Conservation (phyloP, 1,284 basidiomycete species). For the Cryptococcus amylolentus region DNA sequence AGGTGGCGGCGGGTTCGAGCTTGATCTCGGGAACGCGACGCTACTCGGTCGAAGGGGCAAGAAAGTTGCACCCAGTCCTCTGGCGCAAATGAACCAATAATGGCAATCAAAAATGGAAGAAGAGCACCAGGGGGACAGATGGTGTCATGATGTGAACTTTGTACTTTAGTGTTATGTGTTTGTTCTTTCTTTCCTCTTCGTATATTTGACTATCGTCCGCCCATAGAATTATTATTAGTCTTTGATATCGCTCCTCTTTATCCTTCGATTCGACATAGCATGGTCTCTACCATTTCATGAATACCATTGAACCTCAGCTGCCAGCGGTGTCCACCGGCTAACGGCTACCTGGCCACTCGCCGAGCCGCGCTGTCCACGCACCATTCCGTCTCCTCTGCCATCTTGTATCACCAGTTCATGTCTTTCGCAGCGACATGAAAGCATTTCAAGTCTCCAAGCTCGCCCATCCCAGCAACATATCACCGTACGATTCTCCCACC, state of each 20-base stretch:
- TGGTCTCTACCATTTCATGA: too few species aligned
- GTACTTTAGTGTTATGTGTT: too few species aligned
- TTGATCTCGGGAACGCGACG: constrained; percentile 79
- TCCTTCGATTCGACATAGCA: too few species aligned
- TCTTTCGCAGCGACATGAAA: constrained; percentile 57
- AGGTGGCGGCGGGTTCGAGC: constrained; percentile 59
- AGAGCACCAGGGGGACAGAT: too few species aligned
- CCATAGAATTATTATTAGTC: too few species aligned
- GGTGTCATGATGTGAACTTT: too few species aligned
- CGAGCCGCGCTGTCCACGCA: neutral
- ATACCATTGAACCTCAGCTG: neutral
- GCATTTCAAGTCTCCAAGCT: constrained; percentile 71
- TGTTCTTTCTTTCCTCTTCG: too few species aligned
- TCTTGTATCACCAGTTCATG: too few species aligned
- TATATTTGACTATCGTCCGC: too few species aligned
- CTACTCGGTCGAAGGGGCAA: constrained; percentile 61
- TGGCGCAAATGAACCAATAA: constrained; percentile 10
- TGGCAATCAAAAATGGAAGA: too few species aligned
- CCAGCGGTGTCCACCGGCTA: neutral
- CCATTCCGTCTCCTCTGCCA: too few species aligned
- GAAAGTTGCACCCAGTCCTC: constrained; percentile 29
- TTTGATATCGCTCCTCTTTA: too few species aligned
- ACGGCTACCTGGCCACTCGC: neutral
- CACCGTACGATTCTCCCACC: constrained; percentile 48
- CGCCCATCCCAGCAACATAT: constrained; percentile 68